phyloP scores from a whole-genome alignment of 495 filamentous ascomycete genomes.

The Aspergillus sclerotioniger region DNA sequence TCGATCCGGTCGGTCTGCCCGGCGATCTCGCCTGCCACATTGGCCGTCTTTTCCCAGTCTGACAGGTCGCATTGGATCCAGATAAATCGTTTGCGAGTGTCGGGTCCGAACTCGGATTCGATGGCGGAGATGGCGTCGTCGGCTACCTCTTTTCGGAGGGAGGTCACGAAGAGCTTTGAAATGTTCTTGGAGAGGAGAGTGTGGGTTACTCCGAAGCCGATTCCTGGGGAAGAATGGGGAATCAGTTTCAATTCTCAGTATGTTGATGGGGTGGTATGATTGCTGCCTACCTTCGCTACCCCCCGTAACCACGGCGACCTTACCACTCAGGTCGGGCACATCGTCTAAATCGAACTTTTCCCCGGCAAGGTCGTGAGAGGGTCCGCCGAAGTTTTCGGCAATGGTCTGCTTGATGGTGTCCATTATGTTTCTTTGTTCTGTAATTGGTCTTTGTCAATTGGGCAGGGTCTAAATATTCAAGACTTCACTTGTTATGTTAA shows the following conservation, averaged over 20 bases:
- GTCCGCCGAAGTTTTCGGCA: constrained; percentile 5
- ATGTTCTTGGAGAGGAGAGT: constrained; percentile 1
- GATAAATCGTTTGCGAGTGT: neutral
- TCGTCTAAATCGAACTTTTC: neutral
- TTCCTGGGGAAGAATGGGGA: neutral
- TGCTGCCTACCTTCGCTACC: constrained; percentile 5
- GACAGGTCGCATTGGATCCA: constrained; percentile 6
- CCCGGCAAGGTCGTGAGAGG: neutral
- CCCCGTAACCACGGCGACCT: neutral
- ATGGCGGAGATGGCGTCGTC: neutral
- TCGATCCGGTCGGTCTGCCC: constrained; percentile 1
- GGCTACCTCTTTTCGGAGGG: neutral
- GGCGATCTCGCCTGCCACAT: neutral
- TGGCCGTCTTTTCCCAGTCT: constrained; percentile 1
- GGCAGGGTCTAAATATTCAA: neutral
- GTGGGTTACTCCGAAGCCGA: neutral
- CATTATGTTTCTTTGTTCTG: no score
- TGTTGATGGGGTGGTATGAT: neutral
- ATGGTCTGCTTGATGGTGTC: constrained; percentile 1
- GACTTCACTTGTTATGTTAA: neutral
- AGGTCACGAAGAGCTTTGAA: neutral
- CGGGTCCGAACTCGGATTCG: neutral
- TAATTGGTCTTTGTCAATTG: no score
- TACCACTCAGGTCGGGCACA: constrained; percentile 3
- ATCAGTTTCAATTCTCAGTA: neutral